A percentile compares a stretch with the other conserved stretches of the same genome.
phyloP scores from a whole-genome alignment of 208 protist genomes.

The Acanthamoeba rhysodes region DNA sequence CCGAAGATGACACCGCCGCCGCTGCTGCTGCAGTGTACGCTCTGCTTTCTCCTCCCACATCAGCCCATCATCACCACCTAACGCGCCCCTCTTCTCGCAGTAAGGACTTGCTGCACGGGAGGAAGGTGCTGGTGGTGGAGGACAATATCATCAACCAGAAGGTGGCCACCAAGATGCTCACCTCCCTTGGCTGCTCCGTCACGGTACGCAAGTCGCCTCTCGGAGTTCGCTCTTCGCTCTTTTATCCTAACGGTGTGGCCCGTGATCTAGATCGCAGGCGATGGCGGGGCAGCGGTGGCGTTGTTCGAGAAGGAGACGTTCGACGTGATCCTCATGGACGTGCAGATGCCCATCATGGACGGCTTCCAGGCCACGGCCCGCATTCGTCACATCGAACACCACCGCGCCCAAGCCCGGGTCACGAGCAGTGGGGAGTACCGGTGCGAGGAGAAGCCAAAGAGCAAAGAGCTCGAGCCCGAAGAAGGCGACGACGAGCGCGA shows the following conservation, averaged over 20 bases:
- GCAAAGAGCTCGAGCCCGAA: background rate
- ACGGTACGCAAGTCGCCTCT: background rate
- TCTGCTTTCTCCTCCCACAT: too few species aligned
- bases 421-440: too few species aligned
- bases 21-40: background rate
- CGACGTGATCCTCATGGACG: slow-evolving; percentile 54
- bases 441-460: background rate
- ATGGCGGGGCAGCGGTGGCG: background rate
- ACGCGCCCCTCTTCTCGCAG: background rate
- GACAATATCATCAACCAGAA: slow-evolving; percentile 66
- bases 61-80: background rate
- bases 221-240: too few species aligned
- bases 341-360: slow-evolving; percentile 64
- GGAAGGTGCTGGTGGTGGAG: slow-evolving; percentile 30
- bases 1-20: background rate
- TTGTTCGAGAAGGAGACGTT: background rate
- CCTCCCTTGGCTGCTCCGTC: background rate
- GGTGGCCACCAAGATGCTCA: slow-evolving; percentile 37
- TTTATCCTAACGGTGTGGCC: too few species aligned
- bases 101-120: background rate
- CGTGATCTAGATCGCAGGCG: background rate
- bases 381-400: background rate
- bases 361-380: slow-evolving; percentile 55
- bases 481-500: background rate
- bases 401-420: background rate